phyloP scores from a whole-genome alignment of 2,329 filamentous ascomycete species.

The Colletotrichum cordylinicola region DNA sequence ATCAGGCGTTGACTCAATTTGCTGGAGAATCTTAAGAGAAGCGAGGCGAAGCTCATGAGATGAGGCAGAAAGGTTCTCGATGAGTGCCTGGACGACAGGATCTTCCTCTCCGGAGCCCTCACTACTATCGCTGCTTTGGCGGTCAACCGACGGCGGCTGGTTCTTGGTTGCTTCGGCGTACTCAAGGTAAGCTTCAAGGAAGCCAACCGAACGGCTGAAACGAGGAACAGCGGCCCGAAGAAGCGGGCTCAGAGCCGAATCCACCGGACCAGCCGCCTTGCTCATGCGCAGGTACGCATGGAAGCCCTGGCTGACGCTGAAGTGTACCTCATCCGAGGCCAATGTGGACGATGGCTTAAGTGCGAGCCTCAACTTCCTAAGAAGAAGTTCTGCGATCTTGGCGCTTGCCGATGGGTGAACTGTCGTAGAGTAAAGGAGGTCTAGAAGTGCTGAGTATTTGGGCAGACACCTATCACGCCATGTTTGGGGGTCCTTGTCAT shows the following conservation, averaged over 20 bases:
- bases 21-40: constrained; percentile 74
- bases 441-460: constrained; percentile 71
- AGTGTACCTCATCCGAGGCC: constrained; percentile 69
- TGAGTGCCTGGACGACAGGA: constrained; percentile 66
- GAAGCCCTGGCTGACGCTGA: constrained; percentile 79
- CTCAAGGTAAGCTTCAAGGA: constrained; percentile 65
- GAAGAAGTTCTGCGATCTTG: constrained; percentile 68
- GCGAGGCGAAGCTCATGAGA: constrained; percentile 77
- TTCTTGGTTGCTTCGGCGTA: constrained; percentile 52
- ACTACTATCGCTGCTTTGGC: constrained; percentile 42
- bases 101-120: constrained; percentile 55
- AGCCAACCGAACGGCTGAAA: constrained; percentile 71
- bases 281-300: constrained; percentile 73
- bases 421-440: constrained; percentile 64
- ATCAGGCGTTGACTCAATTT: constrained; percentile 58
- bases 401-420: constrained; percentile 72
- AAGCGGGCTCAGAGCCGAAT: constrained; percentile 67
- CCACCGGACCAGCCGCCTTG: constrained; percentile 60
- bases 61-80: constrained; percentile 76
- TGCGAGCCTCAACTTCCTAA: constrained; percentile 70
- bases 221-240: constrained; percentile 70
- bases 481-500: constrained; percentile 65
- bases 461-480: constrained; percentile 70
- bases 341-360: constrained; percentile 65
- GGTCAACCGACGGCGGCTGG: neutral